Evolutionary conservation across 257 asterid species (phyloP), one percentile per base, ranked within the genome.

Genomic region (Fraxinus excelsior): DNA sequence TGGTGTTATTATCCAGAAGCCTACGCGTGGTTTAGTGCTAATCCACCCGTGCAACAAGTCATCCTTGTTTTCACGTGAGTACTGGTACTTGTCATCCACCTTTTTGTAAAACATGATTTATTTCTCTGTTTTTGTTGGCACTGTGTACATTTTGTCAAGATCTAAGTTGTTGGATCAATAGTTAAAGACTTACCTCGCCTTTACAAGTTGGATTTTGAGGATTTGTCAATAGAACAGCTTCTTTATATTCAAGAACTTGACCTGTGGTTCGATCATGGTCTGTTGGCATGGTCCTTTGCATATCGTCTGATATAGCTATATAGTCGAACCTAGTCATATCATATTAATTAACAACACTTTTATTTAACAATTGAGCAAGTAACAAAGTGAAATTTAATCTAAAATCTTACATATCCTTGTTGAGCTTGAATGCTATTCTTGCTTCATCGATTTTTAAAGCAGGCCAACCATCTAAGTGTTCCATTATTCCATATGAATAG

Each of bases 41-140:
- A 88, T 88, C 97, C 97, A 91, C 0, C 97, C 97, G 62, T 91
- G 97, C 0, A 91, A 91, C n/a, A 64, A 86, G 73, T 75, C 85
- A 60, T 89, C 92, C 81, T 80, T 83, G 80, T 81, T 83, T 2
- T 89, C 91, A 11, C 49, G 60, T 18, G 94, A 80, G 80, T 89
- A 91, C 49, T 89, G 90, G 40, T 89, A 91, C 82, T 91, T 91
- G 84, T 91, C 97, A 38, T 89, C 93, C 21, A 91, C 94, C 96
- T 56, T 5, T 56, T 56, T 7, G 21, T 56, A n/a, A 56, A 56
- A 6, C 65, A 56, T 13, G 18, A 19, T 56, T 56, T 56, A 51
- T 51, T 51, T 1, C 1, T n/a, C 9, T 19, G 2, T 6, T 56
- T 56, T 56, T 87, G 28, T 13, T 44, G 19, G 51, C 19, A 44